phyloP scores from a whole-genome alignment of 169 alveolate species.

The Eimeria tenella region DNA sequence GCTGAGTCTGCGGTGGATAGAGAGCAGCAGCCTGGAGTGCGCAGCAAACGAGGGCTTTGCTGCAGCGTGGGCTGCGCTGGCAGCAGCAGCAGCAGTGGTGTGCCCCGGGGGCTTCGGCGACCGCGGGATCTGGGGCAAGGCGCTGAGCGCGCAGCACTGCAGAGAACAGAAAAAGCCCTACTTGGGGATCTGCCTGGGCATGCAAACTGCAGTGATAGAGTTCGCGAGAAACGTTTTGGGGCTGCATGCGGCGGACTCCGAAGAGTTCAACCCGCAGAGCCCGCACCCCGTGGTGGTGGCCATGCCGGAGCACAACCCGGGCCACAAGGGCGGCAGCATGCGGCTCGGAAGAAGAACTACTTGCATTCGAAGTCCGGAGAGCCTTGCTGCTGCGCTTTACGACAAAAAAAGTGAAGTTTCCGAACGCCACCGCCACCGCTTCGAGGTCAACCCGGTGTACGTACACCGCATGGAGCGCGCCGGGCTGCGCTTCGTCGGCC shows the following conservation, averaged over 20 bases:
- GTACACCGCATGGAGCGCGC: conserved; percentile 83
- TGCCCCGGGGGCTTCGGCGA: conserved; percentile 98
- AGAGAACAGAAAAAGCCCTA: conserved; percentile 83
- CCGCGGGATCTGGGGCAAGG: conserved; percentile 95
- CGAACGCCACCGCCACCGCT: conserved; percentile 97
- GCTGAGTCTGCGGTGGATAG: conserved; percentile 88
- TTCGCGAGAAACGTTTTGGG: conserved; percentile 82
- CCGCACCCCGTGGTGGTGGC: conserved; percentile 82
- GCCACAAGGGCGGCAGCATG: conserved; percentile 92
- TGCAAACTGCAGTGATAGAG: conserved; percentile 94
- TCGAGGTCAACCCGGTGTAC: conserved; percentile 78
- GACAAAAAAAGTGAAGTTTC: conserved; percentile 87
- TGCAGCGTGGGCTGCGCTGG: conserved; percentile 86
- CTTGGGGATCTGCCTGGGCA: conserved; percentile 96
- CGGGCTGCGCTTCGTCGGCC: conserved; percentile 95
- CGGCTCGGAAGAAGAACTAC: conserved; percentile 95
- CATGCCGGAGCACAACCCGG: conserved; percentile 85
- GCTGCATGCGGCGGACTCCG: conserved; percentile 84
- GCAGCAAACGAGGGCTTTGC: conserved; percentile 69
- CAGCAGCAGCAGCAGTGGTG: conserved; percentile 92
- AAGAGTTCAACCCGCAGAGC: conserved; percentile 83
- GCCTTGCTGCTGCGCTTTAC: conserved; percentile 93
- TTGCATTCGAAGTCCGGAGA: conserved; percentile 86
- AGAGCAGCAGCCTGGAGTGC: conserved; percentile 81
- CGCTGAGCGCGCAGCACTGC: conserved; percentile 90